These are phyloP conservation scores for Nemania sp. DNA, from an alignment of 2,329 filamentous ascomycete genomes.

Conservation along the genomic window DNA sequence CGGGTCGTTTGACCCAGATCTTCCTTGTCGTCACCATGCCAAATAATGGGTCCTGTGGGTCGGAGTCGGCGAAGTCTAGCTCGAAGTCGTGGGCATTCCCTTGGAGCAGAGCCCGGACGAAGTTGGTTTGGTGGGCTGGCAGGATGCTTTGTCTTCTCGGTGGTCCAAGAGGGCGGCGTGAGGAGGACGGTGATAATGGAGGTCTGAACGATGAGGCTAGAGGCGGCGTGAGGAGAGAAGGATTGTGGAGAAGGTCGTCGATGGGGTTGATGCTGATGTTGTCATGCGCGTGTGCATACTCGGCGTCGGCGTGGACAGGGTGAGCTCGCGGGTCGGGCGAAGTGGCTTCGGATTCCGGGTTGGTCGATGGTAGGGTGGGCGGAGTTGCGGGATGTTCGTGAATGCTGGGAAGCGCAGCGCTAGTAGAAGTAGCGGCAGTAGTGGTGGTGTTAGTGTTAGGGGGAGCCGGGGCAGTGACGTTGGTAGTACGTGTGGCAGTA, in stretches of 20 bases:
- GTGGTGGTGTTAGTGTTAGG: constrained; percentile 19
- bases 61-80: constrained; percentile 51
- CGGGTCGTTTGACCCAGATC: constrained; percentile 92
- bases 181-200: constrained; percentile 40
- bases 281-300: constrained; percentile 2
- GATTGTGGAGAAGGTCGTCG: constrained; percentile 38
- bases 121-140: constrained; percentile 57
- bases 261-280: constrained; percentile 29
- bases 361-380: constrained; percentile 22
- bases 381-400: constrained; percentile 49
- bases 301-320: constrained; percentile 32
- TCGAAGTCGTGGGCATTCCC: constrained; percentile 56
- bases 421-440: constrained; percentile 22
- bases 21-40: constrained; percentile 78
- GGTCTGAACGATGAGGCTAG: constrained; percentile 34
- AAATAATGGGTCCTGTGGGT: constrained; percentile 55
- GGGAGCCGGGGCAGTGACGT: not conserved
- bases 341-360: constrained; percentile 22
- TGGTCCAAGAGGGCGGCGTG: constrained; percentile 48
- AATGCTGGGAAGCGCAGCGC: constrained; percentile 51
- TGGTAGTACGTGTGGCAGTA: constrained; percentile 24
- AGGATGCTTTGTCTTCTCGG: constrained; percentile 60
- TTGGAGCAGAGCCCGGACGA: constrained; percentile 67
- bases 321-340: constrained; percentile 32
- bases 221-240: constrained; percentile 37